Conservation (phyloP, 2,329 filamentous ascomycete genomes). For the Elsinoe batatas region DNA sequence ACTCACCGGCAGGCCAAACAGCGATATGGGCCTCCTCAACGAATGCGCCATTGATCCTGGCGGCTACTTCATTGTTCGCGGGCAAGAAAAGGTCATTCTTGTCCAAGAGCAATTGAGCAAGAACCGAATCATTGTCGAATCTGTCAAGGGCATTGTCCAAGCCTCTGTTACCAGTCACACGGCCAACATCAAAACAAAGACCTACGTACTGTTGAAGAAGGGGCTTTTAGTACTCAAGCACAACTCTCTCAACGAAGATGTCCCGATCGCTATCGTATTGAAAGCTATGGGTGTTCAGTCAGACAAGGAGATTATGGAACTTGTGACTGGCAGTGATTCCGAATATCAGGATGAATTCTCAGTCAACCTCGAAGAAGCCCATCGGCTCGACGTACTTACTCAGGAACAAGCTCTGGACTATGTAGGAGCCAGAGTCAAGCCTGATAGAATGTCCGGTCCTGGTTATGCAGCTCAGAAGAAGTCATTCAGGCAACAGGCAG, state of each 20-base stretch:
- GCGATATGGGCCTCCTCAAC: conserved; percentile 82
- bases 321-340: conserved; percentile 79
- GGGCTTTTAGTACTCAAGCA: conserved; percentile 81
- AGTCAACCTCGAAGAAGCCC: conserved; percentile 88
- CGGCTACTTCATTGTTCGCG: conserved; percentile 95
- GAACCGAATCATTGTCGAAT: conserved; percentile 95
- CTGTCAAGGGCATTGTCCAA: conserved; percentile 87
- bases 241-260: conserved; percentile 83
- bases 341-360: conserved; percentile 91
- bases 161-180: conserved; percentile 97
- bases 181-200: conserved; percentile 95
- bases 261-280: conserved; percentile 89
- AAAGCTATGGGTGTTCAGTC: conserved; percentile 91
- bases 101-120: conserved; percentile 99
- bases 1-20: conserved; percentile 70
- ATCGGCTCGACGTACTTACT: conserved; percentile 74
- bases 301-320: conserved; percentile 86
- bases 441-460: conserved; percentile 56
- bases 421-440: conserved; percentile 77
- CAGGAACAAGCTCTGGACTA: conserved; percentile 95
- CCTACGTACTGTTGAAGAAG: conserved; percentile 89
- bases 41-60: conserved; percentile 94
- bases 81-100: conserved; percentile 96
- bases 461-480: conserved; percentile 39
- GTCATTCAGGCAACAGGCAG: conserved; percentile 79